These are phyloP conservation scores for Phaeoacremonium minimum DNA, from an alignment of 2,329 filamentous ascomycete species.

Conservation along the genomic window DNA sequence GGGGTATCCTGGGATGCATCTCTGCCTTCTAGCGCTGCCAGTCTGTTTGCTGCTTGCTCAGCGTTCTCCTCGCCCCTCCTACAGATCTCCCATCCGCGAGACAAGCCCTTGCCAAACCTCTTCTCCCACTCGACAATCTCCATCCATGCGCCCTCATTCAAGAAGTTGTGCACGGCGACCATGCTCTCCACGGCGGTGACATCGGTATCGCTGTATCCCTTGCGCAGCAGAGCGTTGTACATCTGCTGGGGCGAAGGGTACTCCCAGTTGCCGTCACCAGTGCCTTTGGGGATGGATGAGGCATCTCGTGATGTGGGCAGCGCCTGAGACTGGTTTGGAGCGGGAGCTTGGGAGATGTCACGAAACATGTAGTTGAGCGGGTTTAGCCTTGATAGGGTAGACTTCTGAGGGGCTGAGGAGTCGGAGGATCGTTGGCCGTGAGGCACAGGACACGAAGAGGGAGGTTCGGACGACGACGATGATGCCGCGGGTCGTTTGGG, in stretches of 20 bases:
- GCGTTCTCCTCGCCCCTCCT: slow-evolving; percentile 66
- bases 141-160: slow-evolving; percentile 95
- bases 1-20: slow-evolving; percentile 50
- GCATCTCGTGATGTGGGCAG: slow-evolving; percentile 78
- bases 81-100: slow-evolving; percentile 69
- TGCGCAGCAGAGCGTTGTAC: slow-evolving; percentile 96
- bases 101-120: slow-evolving; percentile 72
- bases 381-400: slow-evolving; percentile 53
- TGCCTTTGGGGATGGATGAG: slow-evolving; percentile 87
- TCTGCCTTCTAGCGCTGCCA: slow-evolving; percentile 42
- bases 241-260: slow-evolving; percentile 98
- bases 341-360: slow-evolving; percentile 74
- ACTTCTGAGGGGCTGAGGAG: slow-evolving; percentile 23
- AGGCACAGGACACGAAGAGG: slow-evolving; percentile 41
- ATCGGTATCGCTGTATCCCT: slow-evolving; percentile 93
- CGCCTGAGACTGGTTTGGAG: slow-evolving; percentile 65
- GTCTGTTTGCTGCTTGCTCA: slow-evolving; percentile 19
- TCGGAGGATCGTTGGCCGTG: slow-evolving; percentile 22
- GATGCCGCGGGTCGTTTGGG: too few species aligned
- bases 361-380: slow-evolving; percentile 94
- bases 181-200: slow-evolving; percentile 91
- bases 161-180: slow-evolving; percentile 96
- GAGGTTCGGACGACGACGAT: slow-evolving; percentile 20
- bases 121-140: slow-evolving; percentile 95
- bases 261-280: slow-evolving; percentile 81